These are phyloP conservation scores for Colletotrichum lentis DNA, from an alignment of 2,329 filamentous ascomycete genomes.

Conservation along the genomic window DNA sequence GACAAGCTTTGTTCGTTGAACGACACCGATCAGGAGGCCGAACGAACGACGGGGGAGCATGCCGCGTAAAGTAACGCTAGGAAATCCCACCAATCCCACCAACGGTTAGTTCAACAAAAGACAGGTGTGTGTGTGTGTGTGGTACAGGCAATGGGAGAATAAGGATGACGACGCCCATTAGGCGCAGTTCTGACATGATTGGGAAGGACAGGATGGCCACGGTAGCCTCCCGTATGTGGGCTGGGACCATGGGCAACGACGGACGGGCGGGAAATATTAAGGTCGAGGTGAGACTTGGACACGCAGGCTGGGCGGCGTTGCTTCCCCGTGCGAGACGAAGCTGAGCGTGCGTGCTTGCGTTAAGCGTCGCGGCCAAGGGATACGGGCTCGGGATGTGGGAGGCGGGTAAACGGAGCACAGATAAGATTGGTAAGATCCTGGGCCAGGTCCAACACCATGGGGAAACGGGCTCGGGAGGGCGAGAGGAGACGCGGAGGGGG, in stretches of 20 bases:
- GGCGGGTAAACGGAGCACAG: conserved; percentile 10
- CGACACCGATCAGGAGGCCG: conserved; percentile 5
- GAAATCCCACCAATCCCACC: conserved; percentile 18
- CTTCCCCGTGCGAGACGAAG: background rate
- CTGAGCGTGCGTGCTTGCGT: conserved; percentile 11
- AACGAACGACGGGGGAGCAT: conserved; percentile 1
- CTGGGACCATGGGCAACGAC: background rate
- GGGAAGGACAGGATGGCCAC: background rate
- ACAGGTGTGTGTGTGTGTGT: background rate
- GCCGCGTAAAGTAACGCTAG: conserved; percentile 20
- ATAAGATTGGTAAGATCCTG: conserved; percentile 13
- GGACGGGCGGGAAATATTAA: conserved; percentile 11
- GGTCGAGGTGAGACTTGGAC: conserved; percentile 14
- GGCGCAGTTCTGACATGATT: conserved; percentile 26
- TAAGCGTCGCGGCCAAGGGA: background rate
- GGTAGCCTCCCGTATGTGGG: conserved; percentile 12
- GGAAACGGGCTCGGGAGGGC: conserved; percentile 12
- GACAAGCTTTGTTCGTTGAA: conserved; percentile 30
- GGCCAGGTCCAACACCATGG: background rate
- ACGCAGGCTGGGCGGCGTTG: conserved; percentile 9
- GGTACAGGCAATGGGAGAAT: conserved; percentile 3
- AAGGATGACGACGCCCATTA: conserved; percentile 31
- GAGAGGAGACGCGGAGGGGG: background rate
- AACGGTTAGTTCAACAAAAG: conserved; percentile 9
- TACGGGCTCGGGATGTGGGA: conserved; percentile 25